A percentile compares a stretch with the other conserved stretches of the same genome.
Conservation (phyloP, 768 basidiomycete genomes). For the Pleurotus tuoliensis region DNA sequence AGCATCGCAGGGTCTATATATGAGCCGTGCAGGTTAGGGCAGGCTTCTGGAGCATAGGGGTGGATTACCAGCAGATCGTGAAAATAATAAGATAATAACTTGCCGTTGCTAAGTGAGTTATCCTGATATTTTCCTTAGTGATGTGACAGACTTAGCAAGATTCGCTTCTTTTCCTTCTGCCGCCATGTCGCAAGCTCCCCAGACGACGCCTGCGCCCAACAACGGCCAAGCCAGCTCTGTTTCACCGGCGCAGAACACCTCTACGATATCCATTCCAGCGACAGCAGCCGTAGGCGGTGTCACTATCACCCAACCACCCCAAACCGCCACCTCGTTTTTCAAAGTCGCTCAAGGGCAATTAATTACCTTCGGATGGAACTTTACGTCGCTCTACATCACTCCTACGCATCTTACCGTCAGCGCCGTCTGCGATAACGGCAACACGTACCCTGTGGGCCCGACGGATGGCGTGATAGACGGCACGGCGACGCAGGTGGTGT, state of each 20-base stretch:
- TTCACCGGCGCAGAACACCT: not conserved
- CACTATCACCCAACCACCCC: constrained; percentile 76
- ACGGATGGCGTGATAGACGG: constrained; percentile 70
- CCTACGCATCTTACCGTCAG: constrained; percentile 77
- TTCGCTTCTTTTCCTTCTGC: too few species aligned
- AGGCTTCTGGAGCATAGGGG: too few species aligned
- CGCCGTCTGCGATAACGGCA: constrained; percentile 81
- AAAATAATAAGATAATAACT: too few species aligned
- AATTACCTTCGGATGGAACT: constrained; percentile 91
- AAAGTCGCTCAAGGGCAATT: constrained; percentile 73
- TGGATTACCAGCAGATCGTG: too few species aligned
- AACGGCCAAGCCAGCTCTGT: not conserved
- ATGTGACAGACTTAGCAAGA: too few species aligned
- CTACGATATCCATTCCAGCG: constrained; percentile 34
- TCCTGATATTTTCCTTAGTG: too few species aligned
- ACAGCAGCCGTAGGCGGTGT: constrained; percentile 61
- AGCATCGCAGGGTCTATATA: too few species aligned
- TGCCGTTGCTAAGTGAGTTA: too few species aligned
- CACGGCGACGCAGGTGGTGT: constrained; percentile 65
- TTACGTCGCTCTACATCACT: constrained; percentile 66
- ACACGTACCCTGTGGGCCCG: constrained; percentile 86
- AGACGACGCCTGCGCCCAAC: too few species aligned
- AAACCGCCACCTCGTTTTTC: constrained; percentile 80
- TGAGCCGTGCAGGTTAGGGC: too few species aligned
- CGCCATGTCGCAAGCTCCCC: too few species aligned